Evolutionary conservation across 2,329 filamentous ascomycete genomes (phyloP), one percentile per base, ranked within the genome.

Genomic region (Anthostomella pinea): DNA sequence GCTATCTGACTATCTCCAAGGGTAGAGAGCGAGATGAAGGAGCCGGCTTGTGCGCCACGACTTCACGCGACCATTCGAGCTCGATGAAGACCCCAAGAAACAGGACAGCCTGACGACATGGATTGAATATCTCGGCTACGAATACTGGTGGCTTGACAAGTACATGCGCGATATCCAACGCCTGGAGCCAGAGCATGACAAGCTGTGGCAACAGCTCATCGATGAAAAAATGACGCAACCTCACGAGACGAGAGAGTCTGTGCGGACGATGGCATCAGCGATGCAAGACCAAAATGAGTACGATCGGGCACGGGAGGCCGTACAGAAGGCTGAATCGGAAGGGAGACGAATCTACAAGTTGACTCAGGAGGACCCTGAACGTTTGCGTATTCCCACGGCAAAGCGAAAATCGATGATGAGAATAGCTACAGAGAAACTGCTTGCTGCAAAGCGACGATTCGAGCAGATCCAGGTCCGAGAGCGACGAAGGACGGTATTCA

Each of bases 171-270:
- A 32, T 6, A 35, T 54, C 14, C 39, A 58, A 31, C 43, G 47
- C 5, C 42, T 49, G 6, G 39, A 54, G 41, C 44, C 33, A 31
- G 25, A 43, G 3, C 45, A 58, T 30, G 52, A 64, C 30, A 44
- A 49, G 40, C 37, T 42, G 3, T 63, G 59, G 62, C 50, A 60
- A 38, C 33, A 51, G 39, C 57, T 65, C 29, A 49, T 59, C 13
- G 57, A 57, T 15, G 38, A 41, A 28, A 49, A 53, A 2, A 35
- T 62, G 14, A 25, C 58, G n/a, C 52, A 38, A 43, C 48, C 50
- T 14, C 17, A 11, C 20, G 56, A 60, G 47, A 59, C 51, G n/a
- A n/a, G n/a, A n/a, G n/a, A n/a, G n/a, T n/a, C n/a, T n/a, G 39
- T 24, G 18, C 23, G 33, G 8, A 35, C 24, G 6, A 21, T 4